Evolutionary conservation across 768 basidiomycete genomes (phyloP), one percentile per base, ranked within the genome.

Genomic region (Russula lepida): DNA sequence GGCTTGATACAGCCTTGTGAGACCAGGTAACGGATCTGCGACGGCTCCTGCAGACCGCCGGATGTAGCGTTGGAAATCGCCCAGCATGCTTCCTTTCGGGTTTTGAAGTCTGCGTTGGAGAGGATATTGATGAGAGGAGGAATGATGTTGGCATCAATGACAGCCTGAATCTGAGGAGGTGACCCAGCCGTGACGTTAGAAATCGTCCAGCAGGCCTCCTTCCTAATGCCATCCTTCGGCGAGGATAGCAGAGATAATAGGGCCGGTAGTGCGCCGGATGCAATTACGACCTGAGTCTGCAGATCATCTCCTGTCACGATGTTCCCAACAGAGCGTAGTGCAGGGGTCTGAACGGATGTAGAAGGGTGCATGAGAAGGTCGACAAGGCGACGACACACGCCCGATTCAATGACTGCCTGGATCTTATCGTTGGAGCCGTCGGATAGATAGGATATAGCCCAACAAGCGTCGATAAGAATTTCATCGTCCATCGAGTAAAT

Each of bases 161-260:
- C 88, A 55, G 92, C 79, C 74, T 98, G 95, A 68, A 99, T 99
- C 76, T 99, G 97, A 68, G 88, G 87, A 25, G 97, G 92, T 50
- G 90, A 92, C 49, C 97, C 97, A 39, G 97, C 97, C 50, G 97
- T 99, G 71, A 99, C 82, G 75, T 99, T 99, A 50, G 93, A 97
- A 70, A 99, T 98, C 19, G 97, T 99, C 97, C 97, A 99, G 77
- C 97, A 99, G 27, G 97, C 95, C 74, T 99, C 95, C 79, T 99
- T 99, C 69, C 95, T 84, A 70, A 99, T 99, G 50, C 95, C 97
- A 66, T 99, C 97, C 77, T 99, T 99, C 30, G 95, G 92, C 25
- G 95, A 98, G 2, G 91, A 93, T 56, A 99, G 80, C 23, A 99
- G 80, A 25, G 91, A 86, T 46, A 99, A 84, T 51, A 99, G 84